Conservation (phyloP, 2,329 filamentous ascomycete species). For the Arthroderma sp. region DNA sequence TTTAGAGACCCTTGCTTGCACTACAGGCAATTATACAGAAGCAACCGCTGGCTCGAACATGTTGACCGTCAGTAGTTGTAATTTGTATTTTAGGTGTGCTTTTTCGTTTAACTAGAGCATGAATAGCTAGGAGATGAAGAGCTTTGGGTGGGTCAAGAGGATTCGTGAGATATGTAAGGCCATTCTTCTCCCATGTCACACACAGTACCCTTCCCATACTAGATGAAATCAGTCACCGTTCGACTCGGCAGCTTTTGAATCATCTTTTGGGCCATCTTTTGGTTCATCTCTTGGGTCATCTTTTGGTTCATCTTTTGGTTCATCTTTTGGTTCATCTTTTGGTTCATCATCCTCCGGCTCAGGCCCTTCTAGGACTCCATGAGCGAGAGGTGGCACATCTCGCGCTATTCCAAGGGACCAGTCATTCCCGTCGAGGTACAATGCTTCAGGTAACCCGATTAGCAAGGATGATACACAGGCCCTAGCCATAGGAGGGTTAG, state of each 20-base stretch:
- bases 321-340: background rate
- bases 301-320: background rate
- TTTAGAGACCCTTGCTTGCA: background rate
- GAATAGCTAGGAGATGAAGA: background rate
- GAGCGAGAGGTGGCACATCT: background rate
- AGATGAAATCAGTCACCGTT: background rate
- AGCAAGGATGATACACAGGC: background rate
- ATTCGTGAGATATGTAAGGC: too few relatives aligned
- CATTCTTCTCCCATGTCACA: too few relatives aligned
- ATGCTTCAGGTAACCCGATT: background rate
- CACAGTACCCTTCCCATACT: too few relatives aligned
- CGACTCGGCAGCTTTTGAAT: too few relatives aligned
- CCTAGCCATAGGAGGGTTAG: too few relatives aligned
- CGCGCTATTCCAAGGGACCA: background rate
- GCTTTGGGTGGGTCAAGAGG: background rate
- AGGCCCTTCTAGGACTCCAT: background rate
- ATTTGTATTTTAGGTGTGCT: too few relatives aligned
- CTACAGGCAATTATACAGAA: background rate
- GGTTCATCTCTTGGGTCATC: background rate
- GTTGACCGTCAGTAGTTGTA: background rate
- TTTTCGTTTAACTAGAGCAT: background rate
- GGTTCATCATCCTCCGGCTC: background rate
- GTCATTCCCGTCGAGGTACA: background rate
- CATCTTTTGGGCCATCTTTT: background rate
- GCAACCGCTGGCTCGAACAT: background rate